Evolutionary conservation across 495 filamentous ascomycete species (phyloP), one percentile per base, ranked within the genome.

Genomic region (Baudoinia panamericana): DNA sequence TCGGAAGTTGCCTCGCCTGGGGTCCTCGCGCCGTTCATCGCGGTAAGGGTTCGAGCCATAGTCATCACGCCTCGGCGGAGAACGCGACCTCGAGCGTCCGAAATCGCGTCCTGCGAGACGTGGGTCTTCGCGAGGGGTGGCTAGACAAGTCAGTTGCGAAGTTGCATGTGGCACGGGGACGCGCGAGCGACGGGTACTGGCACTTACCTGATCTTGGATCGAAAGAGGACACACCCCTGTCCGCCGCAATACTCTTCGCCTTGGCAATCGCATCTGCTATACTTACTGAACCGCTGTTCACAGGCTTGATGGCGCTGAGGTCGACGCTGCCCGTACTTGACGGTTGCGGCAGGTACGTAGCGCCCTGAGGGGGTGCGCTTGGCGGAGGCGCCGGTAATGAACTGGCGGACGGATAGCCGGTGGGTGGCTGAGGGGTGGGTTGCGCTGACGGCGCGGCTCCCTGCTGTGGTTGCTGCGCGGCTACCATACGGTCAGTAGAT

Each of bases 21-120:
- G 65, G 43, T 76, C 73, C 45, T 71, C 72, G 42, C 82, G 71
- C 36, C 82, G 72, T 53, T 88, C 83, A 43, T 84, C 80, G 43
- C 78, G 69, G 54, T 84, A 85, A 4, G 80, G 77, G 41, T 82
- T 82, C 54, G 71, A 67, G 53, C 72, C 76, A 56, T 71, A 84
- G 8, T 68, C 61, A 36, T 80, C 65, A 35, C 66, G 68, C 21
- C 64, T 56, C 24, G 61, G 68, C 8, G 79, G 78, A 38, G 79
- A 78, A 18, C 78, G 74, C 29, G 82, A 84, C 34, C 82, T 69
- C 8, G 78, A 78, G 17, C 78, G 75, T 33, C 16, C 3, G 54
- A 76, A 81, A 15, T 52, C 59, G 47, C 75, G 65, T 18, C 60
- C 51, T 36, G 56, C 51, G 33, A 60, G 43, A 38, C 62, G 54